These are phyloP conservation scores for Metschnikowia santaceciliae DNA, from an alignment of 805 yeast genomes.

Conservation along the genomic window DNA sequence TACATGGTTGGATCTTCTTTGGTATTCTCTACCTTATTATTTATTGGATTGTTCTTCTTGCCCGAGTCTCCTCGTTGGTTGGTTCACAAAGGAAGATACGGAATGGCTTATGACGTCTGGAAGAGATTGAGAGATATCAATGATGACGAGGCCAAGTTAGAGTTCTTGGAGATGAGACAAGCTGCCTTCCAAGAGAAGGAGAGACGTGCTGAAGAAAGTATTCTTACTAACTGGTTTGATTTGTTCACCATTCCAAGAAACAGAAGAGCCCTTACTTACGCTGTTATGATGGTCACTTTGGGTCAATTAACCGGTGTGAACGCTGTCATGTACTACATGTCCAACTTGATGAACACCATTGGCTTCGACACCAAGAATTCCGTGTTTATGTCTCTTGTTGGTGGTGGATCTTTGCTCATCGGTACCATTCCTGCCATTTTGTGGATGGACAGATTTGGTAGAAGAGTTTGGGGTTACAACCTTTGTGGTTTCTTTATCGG, in stretches of 20 bases:
- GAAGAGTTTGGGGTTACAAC: conserved; percentile 58
- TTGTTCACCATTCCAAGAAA: conserved; percentile 53
- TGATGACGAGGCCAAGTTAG: conserved; percentile 42
- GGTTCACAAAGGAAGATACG: conserved; percentile 47
- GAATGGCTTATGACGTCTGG: conserved; percentile 55
- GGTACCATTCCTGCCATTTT: conserved; percentile 66
- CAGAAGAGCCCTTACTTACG: conserved; percentile 57
- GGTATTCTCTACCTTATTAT: conserved; percentile 50
- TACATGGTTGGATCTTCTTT: conserved; percentile 62
- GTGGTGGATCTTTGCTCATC: conserved; percentile 58
- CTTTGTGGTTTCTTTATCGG: conserved; percentile 59
- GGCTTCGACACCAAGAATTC: conserved; percentile 51
- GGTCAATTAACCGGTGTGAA: conserved; percentile 70
- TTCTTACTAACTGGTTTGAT: conserved; percentile 44
- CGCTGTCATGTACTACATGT: conserved; percentile 63
- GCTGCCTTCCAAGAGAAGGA: conserved; percentile 47
- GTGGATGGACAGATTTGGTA: conserved; percentile 54
- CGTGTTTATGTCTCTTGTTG: conserved; percentile 65
- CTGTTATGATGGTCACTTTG: conserved; percentile 53
- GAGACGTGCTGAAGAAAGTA: conserved; percentile 31
- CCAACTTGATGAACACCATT: conserved; percentile 51
- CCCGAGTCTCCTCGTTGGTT: conserved; percentile 64
- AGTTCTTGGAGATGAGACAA: conserved; percentile 55
- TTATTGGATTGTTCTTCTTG: conserved; percentile 48
- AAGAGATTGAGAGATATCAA: conserved; percentile 49